Evolutionary conservation across 768 basidiomycete species (phyloP), one percentile per base, ranked within the genome.

Genomic region (Tylopilus vinaceipallidus): DNA sequence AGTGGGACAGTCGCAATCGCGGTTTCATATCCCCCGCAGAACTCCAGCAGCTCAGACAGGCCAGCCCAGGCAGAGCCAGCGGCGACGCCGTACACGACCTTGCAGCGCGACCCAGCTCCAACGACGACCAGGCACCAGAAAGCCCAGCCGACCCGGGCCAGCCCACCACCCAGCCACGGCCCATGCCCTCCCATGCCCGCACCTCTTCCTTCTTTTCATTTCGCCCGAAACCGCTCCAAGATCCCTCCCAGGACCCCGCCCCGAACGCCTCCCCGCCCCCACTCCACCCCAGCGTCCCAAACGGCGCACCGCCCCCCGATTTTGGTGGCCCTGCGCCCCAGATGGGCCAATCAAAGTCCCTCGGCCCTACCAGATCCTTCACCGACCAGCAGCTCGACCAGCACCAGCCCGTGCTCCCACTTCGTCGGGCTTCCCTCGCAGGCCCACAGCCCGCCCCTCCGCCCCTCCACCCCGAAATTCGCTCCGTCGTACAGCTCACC

Each of bases 381-480:
- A 12, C 60, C 30, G 61, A 58, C 34, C 55, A 57, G 42, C 51
- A 59, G 33, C 50, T 58, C 39, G 57, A 60, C 62, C 66, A 55
- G 36, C 61, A 67, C 8, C 64, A 42, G 37, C 50, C 52, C 11
- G 1, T n/a, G 3, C 47, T 10, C 6, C 57, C 11, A 8, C n/a
- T 47, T 3, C 66, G 66, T 4, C 56, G 59, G 42, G 34, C 52
- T 3, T 68, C 65, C 0, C 43, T 58, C 6, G 43, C 52, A 1
- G 54, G 30, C 6, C 50, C 43, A 14, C 62, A 56, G 17, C 43
- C 55, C 20, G 0, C 60, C n/a, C 42, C 75, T 1, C 65, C 75
- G 1, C 77, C 77, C 13, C 71, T 91, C 16, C 90, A 92, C 65
- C 84, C 87, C 8, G 90, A 92, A 70, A 91, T 92, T 45, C 81